Conservation (phyloP, 768 basidiomycete species). For the Tulasnella sp. region DNA sequence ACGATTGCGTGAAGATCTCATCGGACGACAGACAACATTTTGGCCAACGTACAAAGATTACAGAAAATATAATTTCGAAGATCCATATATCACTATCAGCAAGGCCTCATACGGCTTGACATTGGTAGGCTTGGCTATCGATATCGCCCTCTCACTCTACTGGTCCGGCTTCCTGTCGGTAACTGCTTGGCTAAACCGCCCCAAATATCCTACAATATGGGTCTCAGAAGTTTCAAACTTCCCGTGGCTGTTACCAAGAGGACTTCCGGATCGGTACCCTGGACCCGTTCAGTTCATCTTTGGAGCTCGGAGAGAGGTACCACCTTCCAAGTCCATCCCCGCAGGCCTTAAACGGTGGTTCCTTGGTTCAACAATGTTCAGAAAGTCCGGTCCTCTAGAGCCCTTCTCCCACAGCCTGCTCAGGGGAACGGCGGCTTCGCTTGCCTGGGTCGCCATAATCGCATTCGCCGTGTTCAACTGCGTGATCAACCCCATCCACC, state of each 20-base stretch:
- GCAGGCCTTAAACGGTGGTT: neutral
- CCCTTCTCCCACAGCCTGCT: neutral
- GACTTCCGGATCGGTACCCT: neutral
- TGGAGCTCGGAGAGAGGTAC: neutral
- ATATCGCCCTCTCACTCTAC: neutral
- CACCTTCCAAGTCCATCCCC: neutral
- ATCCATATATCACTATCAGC: neutral
- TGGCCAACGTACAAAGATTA: neutral
- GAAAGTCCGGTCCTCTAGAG: neutral
- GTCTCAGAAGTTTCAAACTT: neutral
- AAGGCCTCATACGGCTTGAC: neutral
- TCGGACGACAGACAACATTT: neutral
- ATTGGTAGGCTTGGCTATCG: neutral
- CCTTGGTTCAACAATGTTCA: neutral
- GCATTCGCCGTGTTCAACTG: neutral
- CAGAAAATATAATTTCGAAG: neutral
- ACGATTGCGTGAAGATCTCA: neutral
- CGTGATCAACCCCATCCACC: neutral
- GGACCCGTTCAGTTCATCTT: neutral
- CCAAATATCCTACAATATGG: neutral
- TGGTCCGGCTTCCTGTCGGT: neutral
- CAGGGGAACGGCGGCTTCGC: neutral
- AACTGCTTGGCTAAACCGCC: neutral
- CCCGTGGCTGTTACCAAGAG: neutral
- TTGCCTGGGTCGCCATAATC: neutral